These are phyloP conservation scores for Eremothecium gossypii DNA, from an alignment of 1,139 yeast genomes.

Conservation along the genomic window DNA sequence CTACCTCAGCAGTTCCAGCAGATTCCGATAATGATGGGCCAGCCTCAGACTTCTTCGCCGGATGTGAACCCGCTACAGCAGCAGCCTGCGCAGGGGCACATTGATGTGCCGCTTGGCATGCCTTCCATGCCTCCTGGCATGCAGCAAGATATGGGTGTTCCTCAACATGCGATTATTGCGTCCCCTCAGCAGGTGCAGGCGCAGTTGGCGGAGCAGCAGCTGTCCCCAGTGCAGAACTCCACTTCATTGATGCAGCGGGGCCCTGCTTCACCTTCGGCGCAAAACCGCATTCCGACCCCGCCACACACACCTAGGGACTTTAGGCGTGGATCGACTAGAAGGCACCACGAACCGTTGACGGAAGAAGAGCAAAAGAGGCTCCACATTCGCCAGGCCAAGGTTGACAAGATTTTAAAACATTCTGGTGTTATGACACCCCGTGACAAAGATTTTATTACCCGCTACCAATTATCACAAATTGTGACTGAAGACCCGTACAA, in stretches of 20 bases:
- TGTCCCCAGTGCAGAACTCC: not conserved
- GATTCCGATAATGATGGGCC: constrained; percentile 11
- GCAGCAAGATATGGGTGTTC: constrained; percentile 4
- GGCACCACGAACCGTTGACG: constrained; percentile 31
- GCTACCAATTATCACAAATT: constrained; percentile 89
- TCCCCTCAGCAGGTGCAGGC: constrained; percentile 10
- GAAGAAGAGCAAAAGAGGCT: constrained; percentile 49
- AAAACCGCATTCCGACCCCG: constrained; percentile 8
- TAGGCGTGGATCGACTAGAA: constrained; percentile 24
- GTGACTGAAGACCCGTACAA: constrained; percentile 96
- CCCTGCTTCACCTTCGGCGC: constrained; percentile 3
- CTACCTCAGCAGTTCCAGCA: constrained; percentile 12
- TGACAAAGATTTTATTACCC: constrained; percentile 89
- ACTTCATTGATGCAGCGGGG: not conserved
- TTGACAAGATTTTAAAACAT: constrained; percentile 66
- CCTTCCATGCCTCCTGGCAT: constrained; percentile 12
- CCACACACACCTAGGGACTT: constrained; percentile 11
- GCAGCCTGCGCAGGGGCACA: constrained; percentile 15
- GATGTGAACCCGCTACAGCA: constrained; percentile 11
- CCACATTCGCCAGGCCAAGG: constrained; percentile 68
- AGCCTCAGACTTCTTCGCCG: constrained; percentile 9
- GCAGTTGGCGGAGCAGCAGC: constrained; percentile 1
- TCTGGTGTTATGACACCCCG: constrained; percentile 95
- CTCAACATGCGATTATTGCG: constrained; percentile 3
- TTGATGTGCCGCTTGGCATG: constrained; percentile 11